Evolutionary conservation across 495 filamentous ascomycete genomes (phyloP), one percentile per base, ranked within the genome.

Genomic region (Evernia prunastri): DNA sequence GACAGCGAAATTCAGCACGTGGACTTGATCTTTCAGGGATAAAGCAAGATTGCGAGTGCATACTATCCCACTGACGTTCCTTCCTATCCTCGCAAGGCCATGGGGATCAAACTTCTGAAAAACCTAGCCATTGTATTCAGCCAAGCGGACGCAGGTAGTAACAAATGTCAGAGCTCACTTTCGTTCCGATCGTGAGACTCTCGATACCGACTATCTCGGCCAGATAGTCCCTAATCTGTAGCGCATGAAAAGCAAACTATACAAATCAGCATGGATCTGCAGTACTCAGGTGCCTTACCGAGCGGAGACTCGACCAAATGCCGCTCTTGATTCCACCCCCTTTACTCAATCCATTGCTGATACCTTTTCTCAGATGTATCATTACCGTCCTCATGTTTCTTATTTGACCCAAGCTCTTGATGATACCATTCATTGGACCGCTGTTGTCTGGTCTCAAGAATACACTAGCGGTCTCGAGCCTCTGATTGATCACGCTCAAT

Each of bases 331-430:
- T 81, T 0, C 80, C 80, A 27, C 77, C 77, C 64, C 76, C 74
- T 73, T 82, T 79, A 3, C 82, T 83, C 59, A 81, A 77, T 20
- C 84, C 82, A 43, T 80, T 82, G 69, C 85, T 87, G 27, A 92
- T 81, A 4, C 91, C 91, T 71, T 89, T 92, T 56, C 81, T 86
- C 33, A 96, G 79, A 72, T 90, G 86, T 45, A 84, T 79, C 68
- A 92, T 78, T 4, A 87, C 76, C 4, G 83, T 79, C 47, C 84
- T 86, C 67, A 96, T 87, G 66, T 97, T 93, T 69, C 89, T 91
- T 57, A 96, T 82, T 62, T 83, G 85, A 58, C 82, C 83, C 42
- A 98, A 74, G 61, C 79, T 82, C 64, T 86, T 87, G 20, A 79
- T 75, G 18, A 96, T 79, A 36, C 74, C 77, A 4, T 79, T 76